A percentile compares a stretch with the other conserved stretches of the same genome.
Conservation (phyloP, 208 protist genomes). For the Crithidia sp. region DNA sequence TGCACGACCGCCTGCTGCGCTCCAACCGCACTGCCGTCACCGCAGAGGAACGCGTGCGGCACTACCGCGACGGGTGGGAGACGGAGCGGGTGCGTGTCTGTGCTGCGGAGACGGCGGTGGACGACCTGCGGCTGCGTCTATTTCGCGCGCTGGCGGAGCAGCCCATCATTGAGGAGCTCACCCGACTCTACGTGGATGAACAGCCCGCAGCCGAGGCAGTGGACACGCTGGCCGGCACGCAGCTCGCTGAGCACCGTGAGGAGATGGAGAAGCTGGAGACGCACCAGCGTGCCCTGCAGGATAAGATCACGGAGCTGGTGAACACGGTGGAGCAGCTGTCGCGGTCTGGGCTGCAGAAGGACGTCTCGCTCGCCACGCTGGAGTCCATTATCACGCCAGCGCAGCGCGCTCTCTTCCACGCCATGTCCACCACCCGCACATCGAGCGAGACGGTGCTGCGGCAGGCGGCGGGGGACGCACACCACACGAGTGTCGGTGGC, state of each 20-base stretch:
- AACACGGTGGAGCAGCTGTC: slow-evolving; percentile 40
- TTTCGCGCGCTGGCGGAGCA: slow-evolving; percentile 34
- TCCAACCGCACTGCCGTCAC: neutral
- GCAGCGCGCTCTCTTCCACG: slow-evolving; percentile 39
- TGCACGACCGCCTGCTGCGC: slow-evolving; percentile 17
- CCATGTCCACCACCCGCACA: slow-evolving; percentile 16
- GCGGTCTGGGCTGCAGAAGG: slow-evolving; percentile 26
- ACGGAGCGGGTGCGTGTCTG: neutral
- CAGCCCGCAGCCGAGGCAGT: slow-evolving; percentile 3
- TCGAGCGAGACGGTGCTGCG: neutral
- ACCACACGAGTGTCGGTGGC: neutral
- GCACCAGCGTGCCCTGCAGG: slow-evolving; percentile 27
- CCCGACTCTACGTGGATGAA: slow-evolving; percentile 27
- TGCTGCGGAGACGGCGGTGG: slow-evolving; percentile 4
- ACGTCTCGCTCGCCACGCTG: slow-evolving; percentile 29
- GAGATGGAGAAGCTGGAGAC: slow-evolving; percentile 33
- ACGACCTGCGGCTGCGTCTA: slow-evolving; percentile 29
- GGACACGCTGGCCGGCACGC: slow-evolving; percentile 11
- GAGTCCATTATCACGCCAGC: slow-evolving; percentile 38
- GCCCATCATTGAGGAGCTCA: slow-evolving; percentile 24
- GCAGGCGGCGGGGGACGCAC: neutral
- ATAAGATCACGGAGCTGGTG: slow-evolving; percentile 42
- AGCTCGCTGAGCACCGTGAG: slow-evolving; percentile 30
- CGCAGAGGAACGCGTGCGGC: neutral
- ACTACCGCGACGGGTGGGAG: neutral